A percentile compares a stretch with the other conserved stretches of the same genome.
phyloP scores from a whole-genome alignment of 2,329 filamentous ascomycete genomes.

The Cercospora sp. region DNA sequence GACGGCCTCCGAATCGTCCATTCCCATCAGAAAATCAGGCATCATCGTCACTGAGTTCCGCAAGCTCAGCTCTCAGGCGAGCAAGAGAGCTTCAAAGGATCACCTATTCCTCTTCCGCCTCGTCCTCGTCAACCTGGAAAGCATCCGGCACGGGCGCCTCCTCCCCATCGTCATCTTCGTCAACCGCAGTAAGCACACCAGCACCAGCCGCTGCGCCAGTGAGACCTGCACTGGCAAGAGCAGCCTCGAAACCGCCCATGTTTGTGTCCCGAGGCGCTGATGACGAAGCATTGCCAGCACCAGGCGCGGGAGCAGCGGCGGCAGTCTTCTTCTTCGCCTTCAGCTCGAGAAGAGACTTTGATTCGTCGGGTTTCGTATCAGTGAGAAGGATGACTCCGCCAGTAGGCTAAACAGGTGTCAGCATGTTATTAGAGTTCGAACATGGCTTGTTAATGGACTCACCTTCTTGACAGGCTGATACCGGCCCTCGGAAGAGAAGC shows the following conservation, averaged over 20 bases:
- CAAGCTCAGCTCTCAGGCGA: not conserved
- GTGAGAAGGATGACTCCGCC: constrained; percentile 89
- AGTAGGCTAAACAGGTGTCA: constrained; percentile 67
- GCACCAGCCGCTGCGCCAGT: constrained; percentile 53
- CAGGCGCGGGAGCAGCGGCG: constrained; percentile 45
- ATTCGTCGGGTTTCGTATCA: constrained; percentile 76
- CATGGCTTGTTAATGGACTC: constrained; percentile 34
- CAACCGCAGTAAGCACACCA: constrained; percentile 79
- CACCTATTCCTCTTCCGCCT: constrained; percentile 43
- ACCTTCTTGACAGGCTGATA: constrained; percentile 95
- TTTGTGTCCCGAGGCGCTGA: constrained; percentile 37
- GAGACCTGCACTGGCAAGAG: constrained; percentile 11
- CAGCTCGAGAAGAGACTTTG: constrained; percentile 81
- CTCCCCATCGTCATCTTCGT: constrained; percentile 75
- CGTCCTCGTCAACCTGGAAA: constrained; percentile 76
- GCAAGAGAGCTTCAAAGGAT: not conserved
- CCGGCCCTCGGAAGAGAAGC: constrained; percentile 75
- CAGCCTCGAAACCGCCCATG: constrained; percentile 33
- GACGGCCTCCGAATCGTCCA: not conserved
- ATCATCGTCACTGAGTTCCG: not conserved
- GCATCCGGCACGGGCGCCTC: constrained; percentile 69
- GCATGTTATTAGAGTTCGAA: constrained; percentile 23
- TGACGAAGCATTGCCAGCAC: constrained; percentile 23
- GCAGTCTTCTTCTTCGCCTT: constrained; percentile 77
- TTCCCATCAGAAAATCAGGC: not conserved